Evolutionary conservation across 768 basidiomycete species (phyloP).

Genomic region (Hypholoma fasciculare): DNA sequence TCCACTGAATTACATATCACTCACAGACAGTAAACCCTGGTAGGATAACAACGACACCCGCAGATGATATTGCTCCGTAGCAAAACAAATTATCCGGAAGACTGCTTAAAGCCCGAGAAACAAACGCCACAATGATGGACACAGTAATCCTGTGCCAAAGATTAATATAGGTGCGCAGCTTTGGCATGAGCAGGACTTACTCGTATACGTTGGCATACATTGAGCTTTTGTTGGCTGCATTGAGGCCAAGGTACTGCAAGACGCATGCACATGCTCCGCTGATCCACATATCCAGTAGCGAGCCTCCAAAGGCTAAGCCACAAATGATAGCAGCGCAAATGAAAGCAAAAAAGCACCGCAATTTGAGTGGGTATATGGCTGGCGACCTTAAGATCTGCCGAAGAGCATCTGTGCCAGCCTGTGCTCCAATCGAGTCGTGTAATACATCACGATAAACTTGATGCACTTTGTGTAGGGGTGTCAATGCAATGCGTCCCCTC

Average conservation of each 20-base stretch:
- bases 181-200: slow-evolving; percentile 45
- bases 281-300: slow-evolving; percentile 81
- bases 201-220: slow-evolving; percentile 97
- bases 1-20: slow-evolving; percentile 25
- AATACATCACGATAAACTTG: slow-evolving; percentile 83
- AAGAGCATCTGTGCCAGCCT: slow-evolving; percentile 70
- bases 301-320: slow-evolving; percentile 80
- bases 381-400: slow-evolving; percentile 59
- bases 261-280: slow-evolving; percentile 67
- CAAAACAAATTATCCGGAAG: slow-evolving; percentile 79
- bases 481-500: slow-evolving; percentile 76
- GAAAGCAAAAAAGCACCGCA: slow-evolving; percentile 75
- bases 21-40: slow-evolving; percentile 83
- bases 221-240: slow-evolving; percentile 80
- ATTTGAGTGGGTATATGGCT: slow-evolving; percentile 66
- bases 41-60: slow-evolving; percentile 87
- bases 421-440: slow-evolving; percentile 77
- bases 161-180: background rate
- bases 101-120: slow-evolving; percentile 76
- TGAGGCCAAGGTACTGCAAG: slow-evolving; percentile 79
- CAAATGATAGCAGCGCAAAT: slow-evolving; percentile 80
- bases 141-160: slow-evolving; percentile 67
- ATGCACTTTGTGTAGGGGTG: slow-evolving; percentile 81
- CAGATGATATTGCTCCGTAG: slow-evolving; percentile 87
- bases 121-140: slow-evolving; percentile 81